Conservation (phyloP, 169 alveolate species). For the Plasmodium gonderi region DNA sequence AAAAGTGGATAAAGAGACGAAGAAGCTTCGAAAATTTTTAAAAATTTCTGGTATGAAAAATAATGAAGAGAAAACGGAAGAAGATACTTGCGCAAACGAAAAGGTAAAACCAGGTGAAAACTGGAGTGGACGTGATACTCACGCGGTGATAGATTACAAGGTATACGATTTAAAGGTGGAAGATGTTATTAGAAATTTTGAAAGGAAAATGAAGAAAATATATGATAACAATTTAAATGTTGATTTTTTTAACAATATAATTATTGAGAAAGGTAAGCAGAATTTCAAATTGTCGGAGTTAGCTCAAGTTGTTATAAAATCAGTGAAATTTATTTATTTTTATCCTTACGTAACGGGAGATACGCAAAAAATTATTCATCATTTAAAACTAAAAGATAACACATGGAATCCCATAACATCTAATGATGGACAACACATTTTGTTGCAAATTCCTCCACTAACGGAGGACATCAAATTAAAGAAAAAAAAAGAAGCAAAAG, state of each 20-base stretch:
- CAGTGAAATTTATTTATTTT: conserved; percentile 20
- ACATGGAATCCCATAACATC: conserved; percentile 62
- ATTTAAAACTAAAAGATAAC: conserved; percentile 45
- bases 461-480: conserved; percentile 48
- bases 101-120: neutral
- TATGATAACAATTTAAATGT: conserved; percentile 19
- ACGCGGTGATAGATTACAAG: conserved; percentile 24
- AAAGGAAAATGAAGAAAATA: conserved; percentile 41
- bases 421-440: conserved; percentile 23
- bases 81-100: neutral
- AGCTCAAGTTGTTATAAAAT: conserved; percentile 66
- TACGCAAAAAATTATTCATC: conserved; percentile 54
- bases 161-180: conserved; percentile 38
- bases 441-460: conserved; percentile 50
- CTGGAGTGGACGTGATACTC: neutral
- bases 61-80: neutral
- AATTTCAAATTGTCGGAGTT: conserved; percentile 30
- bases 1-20: conserved; percentile 51
- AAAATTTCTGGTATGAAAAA: conserved; percentile 36
- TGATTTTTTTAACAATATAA: conserved; percentile 36
- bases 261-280: conserved; percentile 37
- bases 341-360: conserved; percentile 51
- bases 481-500: conserved; percentile 72
- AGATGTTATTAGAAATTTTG: conserved; percentile 48
- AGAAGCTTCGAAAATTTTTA: conserved; percentile 42